Conservation (phyloP, 495 filamentous ascomycete species). For the Tuber brumale region DNA sequence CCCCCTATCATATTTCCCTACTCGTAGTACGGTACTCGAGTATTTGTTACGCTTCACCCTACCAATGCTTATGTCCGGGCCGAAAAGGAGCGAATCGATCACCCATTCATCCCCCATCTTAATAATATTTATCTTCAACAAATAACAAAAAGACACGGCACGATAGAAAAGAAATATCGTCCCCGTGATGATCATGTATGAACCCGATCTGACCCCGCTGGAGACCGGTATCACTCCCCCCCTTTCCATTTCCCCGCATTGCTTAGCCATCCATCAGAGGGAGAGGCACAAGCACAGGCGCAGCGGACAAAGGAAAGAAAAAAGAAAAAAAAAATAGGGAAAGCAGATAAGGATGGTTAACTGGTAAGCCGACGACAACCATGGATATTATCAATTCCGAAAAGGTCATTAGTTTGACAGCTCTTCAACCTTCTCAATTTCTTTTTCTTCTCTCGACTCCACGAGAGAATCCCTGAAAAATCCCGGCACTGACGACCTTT, state of each 20-base stretch:
- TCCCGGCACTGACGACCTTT: no score
- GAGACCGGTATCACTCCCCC: not conserved
- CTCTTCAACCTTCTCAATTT: no score
- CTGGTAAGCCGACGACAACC: no score
- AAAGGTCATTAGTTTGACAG: no score
- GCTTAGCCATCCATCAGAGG: not conserved
- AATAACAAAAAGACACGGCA: not conserved
- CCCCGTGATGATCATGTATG: not conserved
- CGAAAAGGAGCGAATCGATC: not conserved
- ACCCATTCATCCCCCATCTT: not conserved
- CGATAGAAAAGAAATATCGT: conserved; percentile 3
- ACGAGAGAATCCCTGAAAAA: no score
- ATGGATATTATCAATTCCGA: no score
- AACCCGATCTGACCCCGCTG: not conserved
- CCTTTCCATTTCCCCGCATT: conserved; percentile 3
- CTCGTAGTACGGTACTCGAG: no score
- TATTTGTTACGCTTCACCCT: not conserved
- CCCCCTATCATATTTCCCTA: not conserved
- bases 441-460: no score
- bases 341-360: conserved; percentile 2
- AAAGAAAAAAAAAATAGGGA: not conserved
- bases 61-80: not conserved
- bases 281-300: not conserved
- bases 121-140: not conserved
- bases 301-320: not conserved